Base-by-base conservation (phyloP, 225 moss, liverwort and hornwort genomes). In the Antitrichia curtipendula region DNA sequence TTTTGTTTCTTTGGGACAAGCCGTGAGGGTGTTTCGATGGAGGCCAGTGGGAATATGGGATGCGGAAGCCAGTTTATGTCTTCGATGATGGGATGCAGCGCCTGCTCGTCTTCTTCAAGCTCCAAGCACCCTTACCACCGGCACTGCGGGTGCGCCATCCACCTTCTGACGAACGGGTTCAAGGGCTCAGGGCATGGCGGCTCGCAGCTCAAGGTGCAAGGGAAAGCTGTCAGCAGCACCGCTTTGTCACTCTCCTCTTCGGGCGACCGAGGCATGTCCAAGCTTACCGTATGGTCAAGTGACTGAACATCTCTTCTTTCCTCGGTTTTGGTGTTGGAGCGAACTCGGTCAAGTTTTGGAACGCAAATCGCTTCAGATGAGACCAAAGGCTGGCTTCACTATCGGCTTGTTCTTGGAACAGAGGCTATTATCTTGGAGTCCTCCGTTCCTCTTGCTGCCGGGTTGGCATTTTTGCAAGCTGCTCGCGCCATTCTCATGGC, bases 41-140 rank as follows among this genome's bases (percentile, higher is more conserved):
- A 93, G 89, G 93, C 85, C 8, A 91, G 91, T 53, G 91, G 91
- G 7, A 85, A 31, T 54, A 56, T 91, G 82, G 91, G 90, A 6
- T 91, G 50, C 41, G 89, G 90, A 14, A 58, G 90, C 22, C 90
- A 91, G 75, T 82, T 90, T 47, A 74, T 87, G 90, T 75, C 90
- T 27, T 93, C 90, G 47, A 88, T 88, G 87, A n/a, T 81, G 89
- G 91, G 85, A 29, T 93, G 91, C 56, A 93, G 93, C 43, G 93
- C 93, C 9, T 93, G 93, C 38, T 93, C 93, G n/a, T 89, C 91
- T 4, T 93, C 91, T 1, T 91, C 91, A 4, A 90, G 87, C 76
- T 88, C 91, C n/a, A 91, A 93, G 59, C 91, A 93, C 40, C 93
- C 93, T 2, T 93, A 93, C 74, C 93, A 93, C 40, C 91, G 93